These are phyloP conservation scores for Salvia splendens DNA, from an alignment of 257 asterid species.

Conservation along the genomic window DNA sequence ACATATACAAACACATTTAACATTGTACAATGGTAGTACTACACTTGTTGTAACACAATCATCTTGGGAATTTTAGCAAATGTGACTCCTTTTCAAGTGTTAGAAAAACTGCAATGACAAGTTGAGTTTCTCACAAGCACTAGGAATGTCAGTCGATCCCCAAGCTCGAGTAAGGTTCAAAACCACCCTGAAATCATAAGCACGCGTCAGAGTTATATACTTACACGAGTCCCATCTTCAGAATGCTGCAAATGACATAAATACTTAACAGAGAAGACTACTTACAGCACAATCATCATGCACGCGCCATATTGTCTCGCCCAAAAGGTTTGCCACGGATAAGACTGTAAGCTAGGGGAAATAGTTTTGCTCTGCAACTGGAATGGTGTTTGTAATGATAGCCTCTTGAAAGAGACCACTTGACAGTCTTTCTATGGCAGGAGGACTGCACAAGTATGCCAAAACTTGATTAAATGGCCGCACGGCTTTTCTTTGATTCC, in stretches of 20 bases:
- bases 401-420: slow-evolving; percentile 96
- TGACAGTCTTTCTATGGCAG: slow-evolving; percentile 89
- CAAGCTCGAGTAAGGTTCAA: slow-evolving; percentile 82
- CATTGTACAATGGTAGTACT: slow-evolving; percentile 30
- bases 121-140: slow-evolving; percentile 2
- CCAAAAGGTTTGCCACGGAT: slow-evolving; percentile 89
- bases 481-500: slow-evolving; percentile 22
- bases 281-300: slow-evolving; percentile 96
- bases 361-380: slow-evolving; percentile 79
- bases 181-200: slow-evolving; percentile 56
- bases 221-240: not conserved
- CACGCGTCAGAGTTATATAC: not conserved
- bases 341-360: slow-evolving; percentile 88
- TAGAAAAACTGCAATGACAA: slow-evolving; percentile 23
- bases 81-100: slow-evolving; percentile 6
- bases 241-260: not conserved
- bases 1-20: slow-evolving; percentile 25
- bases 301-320: slow-evolving; percentile 93
- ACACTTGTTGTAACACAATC: not conserved
- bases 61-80: slow-evolving; percentile 18
- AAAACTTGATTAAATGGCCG: slow-evolving; percentile 1
- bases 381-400: slow-evolving; percentile 88
- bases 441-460: slow-evolving; percentile 66
- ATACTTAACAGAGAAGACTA: slow-evolving; percentile 22
- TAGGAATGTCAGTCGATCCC: slow-evolving; percentile 63